Conservation (phyloP, 73 alveolate genomes). For the Durusdinium trenchii region DNA sequence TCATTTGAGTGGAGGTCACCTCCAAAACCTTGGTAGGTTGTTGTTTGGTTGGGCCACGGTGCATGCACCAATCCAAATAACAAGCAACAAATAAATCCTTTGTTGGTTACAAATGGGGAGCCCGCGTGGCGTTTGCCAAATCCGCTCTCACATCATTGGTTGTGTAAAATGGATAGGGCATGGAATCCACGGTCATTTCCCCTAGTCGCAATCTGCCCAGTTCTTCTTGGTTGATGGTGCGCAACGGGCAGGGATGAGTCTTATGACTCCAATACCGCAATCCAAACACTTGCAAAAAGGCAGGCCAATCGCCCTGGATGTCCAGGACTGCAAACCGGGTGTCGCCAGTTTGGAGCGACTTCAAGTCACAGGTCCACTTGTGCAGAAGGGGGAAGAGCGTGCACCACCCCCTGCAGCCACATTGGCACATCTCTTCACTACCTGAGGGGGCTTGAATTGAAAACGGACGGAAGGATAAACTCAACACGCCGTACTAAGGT, state of each 20-base stretch:
- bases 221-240: neutral
- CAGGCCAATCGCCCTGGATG: conserved; percentile 59
- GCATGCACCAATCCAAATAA: too few relatives aligned
- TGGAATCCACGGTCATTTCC: neutral
- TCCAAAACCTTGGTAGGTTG: neutral
- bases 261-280: conserved; percentile 18
- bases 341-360: neutral
- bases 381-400: neutral
- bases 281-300: conserved; percentile 5
- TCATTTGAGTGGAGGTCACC: neutral
- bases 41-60: too few relatives aligned
- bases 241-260: conserved; percentile 23
- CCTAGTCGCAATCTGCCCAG: neutral
- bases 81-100: too few relatives aligned
- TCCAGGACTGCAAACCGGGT: neutral
- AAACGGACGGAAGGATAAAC: too few relatives aligned
- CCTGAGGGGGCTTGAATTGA: too few relatives aligned
- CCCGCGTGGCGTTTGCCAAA: neutral
- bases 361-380: neutral
- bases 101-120: too few relatives aligned
- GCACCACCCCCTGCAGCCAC: conserved; percentile 83
- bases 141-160: neutral
- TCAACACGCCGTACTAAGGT: neutral
- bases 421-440: conserved; percentile 52
- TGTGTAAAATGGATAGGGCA: neutral